Base-by-base conservation (phyloP, 2,329 filamentous ascomycete genomes). In the Verticillium nonalfalfae region DNA sequence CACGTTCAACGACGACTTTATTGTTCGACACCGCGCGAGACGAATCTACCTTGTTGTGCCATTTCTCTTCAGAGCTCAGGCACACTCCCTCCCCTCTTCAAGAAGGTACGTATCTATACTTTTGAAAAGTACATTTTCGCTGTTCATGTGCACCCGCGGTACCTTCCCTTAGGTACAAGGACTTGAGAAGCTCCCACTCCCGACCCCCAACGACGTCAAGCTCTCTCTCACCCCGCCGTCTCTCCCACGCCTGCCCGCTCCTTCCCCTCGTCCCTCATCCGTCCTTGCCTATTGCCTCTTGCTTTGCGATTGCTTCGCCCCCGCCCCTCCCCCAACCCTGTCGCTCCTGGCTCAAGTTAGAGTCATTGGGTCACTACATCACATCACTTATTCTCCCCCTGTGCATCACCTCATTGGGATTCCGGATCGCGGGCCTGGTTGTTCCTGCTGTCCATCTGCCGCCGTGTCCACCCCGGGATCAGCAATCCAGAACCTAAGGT, bases 301-400 rank as follows among this genome's bases (percentile, higher is more conserved):
- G 11, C n/a, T n/a, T 26, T 52, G 45, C 45, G 45, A n/a, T 45
- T 31, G 45, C 45, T 9, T 68, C 18, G 45, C 56, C 56, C 40
- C 38, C 45, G 40, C 14, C 33, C 10, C 39, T 3, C 26, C 40
- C 54, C 45, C 14, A 7, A n/a, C 18, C 14, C n/a, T n/a, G 39
- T 26, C 45, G 45, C 45, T 52, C 45, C 45, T 52, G 45, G 45
- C 18, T 52, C 45, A 13, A 31, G 18, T 3, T 26, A 52, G 45
- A 52, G n/a, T 18, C n/a, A 11, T 52, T 21, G 18, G 45, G 45
- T 31, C 26, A 31, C 45, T 52, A 18, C 45, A 52, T 52, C 45
- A 26, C 45, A 18, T 52, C 21, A 52, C 45, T 52, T 18, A 9
- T 26, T 11, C 45, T 18, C 11, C n/a, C 26, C 45, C 45, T 18